A percentile compares a stretch with the other conserved stretches of the same genome.
phyloP scores from a whole-genome alignment of 441 rosid species.

The Populus tomentosa region DNA sequence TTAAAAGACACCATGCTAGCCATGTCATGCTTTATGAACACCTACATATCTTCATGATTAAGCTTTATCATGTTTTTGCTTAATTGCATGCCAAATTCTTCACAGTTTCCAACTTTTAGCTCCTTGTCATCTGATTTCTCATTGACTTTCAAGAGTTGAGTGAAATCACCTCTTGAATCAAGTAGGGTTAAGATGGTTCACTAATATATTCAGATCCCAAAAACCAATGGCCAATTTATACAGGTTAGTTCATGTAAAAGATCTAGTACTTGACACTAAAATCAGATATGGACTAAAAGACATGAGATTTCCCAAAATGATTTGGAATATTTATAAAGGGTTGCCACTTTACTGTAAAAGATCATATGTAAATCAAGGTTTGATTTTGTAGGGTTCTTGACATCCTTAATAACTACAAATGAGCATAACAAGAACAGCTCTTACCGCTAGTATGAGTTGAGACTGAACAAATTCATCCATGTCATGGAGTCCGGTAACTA shows the following conservation, averaged over 20 bases:
- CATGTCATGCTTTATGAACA: background rate
- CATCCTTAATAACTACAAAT: background rate
- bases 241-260: no score
- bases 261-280: background rate
- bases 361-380: background rate
- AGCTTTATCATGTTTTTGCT: background rate
- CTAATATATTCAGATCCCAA: background rate
- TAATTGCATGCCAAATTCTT: background rate
- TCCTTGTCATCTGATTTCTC: background rate
- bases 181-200: background rate
- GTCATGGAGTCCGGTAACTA: constrained; percentile 98
- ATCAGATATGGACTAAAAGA: background rate
- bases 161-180: background rate
- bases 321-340: background rate
- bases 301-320: background rate
- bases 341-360: background rate
- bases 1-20: background rate
- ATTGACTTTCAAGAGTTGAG: background rate
- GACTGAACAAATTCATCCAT: constrained; percentile 99
- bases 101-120: background rate
- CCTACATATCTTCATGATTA: background rate
- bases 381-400: background rate
- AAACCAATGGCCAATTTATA: background rate
- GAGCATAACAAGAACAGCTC: constrained; percentile 12
- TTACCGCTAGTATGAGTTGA: constrained; percentile 94